Percentiles rank a stretch among this genome's conserved stretches.
Conservation (phyloP, 768 basidiomycete species). For the Pleurotus sapidus region DNA sequence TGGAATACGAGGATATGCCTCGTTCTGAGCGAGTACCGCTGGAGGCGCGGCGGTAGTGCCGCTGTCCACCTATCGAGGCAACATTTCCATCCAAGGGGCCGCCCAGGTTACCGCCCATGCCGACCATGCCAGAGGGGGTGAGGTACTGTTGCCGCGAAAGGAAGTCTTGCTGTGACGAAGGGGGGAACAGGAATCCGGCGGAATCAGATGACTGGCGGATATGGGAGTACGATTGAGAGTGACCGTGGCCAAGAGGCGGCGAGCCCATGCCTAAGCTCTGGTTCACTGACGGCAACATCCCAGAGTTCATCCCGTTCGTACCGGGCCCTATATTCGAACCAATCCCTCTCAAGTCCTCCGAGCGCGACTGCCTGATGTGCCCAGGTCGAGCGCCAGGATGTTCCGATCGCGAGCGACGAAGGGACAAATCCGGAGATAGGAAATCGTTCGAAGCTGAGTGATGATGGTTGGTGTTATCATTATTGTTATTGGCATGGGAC, state of each 20-base stretch:
- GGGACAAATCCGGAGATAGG: slow-evolving; percentile 22
- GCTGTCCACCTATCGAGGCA: not conserved
- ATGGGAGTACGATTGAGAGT: slow-evolving; percentile 12
- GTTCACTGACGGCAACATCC: not conserved
- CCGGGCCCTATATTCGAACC: slow-evolving; percentile 23
- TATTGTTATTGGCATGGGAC: slow-evolving; percentile 4
- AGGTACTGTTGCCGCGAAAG: slow-evolving; percentile 7
- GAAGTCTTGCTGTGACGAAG: slow-evolving; percentile 29
- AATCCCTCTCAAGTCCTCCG: slow-evolving; percentile 40
- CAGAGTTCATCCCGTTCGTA: not conserved
- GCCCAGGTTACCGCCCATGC: not conserved
- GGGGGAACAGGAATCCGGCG: slow-evolving; percentile 13
- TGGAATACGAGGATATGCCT: not conserved
- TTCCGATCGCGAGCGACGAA: slow-evolving; percentile 26
- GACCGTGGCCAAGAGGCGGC: slow-evolving; percentile 8
- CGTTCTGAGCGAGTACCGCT: slow-evolving; percentile 2
- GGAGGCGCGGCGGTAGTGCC: slow-evolving; percentile 3
- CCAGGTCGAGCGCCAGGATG: slow-evolving; percentile 14
- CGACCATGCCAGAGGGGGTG: slow-evolving; percentile 3
- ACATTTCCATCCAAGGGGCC: not conserved
- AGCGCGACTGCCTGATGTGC: slow-evolving; percentile 25
- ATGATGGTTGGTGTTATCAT: not conserved
- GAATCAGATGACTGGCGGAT: not conserved
- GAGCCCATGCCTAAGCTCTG: not conserved
- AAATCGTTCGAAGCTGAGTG: slow-evolving; percentile 15